Percentiles rank a stretch among this genome's conserved stretches.
Evolutionary conservation across 1,139 yeast genomes (phyloP).

Genomic region (Saccharomyces hybrid): DNA sequence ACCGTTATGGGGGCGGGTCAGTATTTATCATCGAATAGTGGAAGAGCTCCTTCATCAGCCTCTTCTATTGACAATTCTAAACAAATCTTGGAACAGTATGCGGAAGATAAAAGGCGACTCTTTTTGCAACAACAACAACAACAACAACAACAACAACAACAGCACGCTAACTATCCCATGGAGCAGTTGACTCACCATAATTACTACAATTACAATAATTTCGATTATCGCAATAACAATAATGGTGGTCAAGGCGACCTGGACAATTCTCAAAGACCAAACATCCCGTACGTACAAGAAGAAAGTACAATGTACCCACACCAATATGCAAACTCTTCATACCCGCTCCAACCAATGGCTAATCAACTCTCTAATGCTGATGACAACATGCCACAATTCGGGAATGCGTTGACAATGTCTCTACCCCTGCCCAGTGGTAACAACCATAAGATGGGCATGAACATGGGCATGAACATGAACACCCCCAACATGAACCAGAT

Average conservation of each 20-base stretch:
- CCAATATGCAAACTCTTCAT: not conserved
- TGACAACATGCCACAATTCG: not conserved
- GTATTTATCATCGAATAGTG: not conserved
- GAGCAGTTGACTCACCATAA: slow-evolving; percentile 4
- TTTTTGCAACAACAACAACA: slow-evolving; percentile 13
- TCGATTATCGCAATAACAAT: slow-evolving; percentile 4
- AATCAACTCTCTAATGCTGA: not conserved
- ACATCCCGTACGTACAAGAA: not conserved
- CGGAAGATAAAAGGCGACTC: slow-evolving; percentile 21
- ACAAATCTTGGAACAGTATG: slow-evolving; percentile 6
- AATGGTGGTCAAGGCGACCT: not conserved
- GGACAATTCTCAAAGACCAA: not conserved
- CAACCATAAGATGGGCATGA: not conserved
- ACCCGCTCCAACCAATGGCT: not conserved
- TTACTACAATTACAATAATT: slow-evolving; percentile 4
- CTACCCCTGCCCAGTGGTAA: not conserved
- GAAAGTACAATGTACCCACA: not conserved
- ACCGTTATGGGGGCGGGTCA: not conserved
- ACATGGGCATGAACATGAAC: not conserved
- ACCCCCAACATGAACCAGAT: not conserved
- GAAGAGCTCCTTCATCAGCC: not conserved
- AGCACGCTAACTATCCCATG: slow-evolving; percentile 4
- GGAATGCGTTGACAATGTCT: not conserved
- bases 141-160: slow-evolving; percentile 6
- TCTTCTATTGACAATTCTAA: slow-evolving; percentile 4